phyloP scores from a whole-genome alignment of 139 green algal genomes.

The Volvox reticuliferus region DNA sequence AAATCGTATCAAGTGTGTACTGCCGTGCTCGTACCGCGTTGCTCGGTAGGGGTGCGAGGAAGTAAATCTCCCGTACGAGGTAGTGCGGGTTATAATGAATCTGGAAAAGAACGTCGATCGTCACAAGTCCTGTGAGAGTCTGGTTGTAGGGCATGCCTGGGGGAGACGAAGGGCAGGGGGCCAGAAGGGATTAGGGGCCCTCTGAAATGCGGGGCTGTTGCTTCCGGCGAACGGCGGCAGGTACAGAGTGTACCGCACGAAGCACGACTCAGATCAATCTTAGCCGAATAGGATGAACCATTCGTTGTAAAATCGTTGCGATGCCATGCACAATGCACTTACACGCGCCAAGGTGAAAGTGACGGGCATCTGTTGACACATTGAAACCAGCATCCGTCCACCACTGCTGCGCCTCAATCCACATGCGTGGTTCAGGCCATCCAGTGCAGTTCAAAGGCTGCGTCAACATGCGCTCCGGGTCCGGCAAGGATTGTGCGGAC shows the following conservation, averaged over 20 bases:
- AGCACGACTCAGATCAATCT: too few relatives aligned
- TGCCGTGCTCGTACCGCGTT: constrained; percentile 23
- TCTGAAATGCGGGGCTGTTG: too few relatives aligned
- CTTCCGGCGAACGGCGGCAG: too few relatives aligned
- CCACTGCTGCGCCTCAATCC: constrained; percentile 37
- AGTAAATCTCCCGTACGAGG: constrained; percentile 29
- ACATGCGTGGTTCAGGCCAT: constrained; percentile 34
- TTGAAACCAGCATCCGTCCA: constrained; percentile 26
- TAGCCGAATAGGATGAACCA: too few relatives aligned
- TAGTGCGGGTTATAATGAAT: constrained; percentile 16
- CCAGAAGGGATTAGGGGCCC: too few relatives aligned
- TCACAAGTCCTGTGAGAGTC: constrained; percentile 7
- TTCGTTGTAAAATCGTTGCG: too few relatives aligned
- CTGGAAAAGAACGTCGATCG: constrained; percentile 27
- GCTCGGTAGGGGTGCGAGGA: constrained; percentile 27
- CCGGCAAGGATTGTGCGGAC: not conserved
- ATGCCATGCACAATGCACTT: not conserved
- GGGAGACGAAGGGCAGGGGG: not conserved
- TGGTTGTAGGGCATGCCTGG: constrained; percentile 45
- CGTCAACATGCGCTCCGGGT: constrained; percentile 1
- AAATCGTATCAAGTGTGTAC: not conserved
- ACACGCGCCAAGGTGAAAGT: constrained; percentile 32
- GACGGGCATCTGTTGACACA: not conserved
- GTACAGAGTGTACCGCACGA: too few relatives aligned
- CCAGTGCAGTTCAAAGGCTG: constrained; percentile 28